Evolutionary conservation across 495 filamentous ascomycete species (phyloP), one percentile per base, ranked within the genome.

Genomic region (Aspergillus steynii): DNA sequence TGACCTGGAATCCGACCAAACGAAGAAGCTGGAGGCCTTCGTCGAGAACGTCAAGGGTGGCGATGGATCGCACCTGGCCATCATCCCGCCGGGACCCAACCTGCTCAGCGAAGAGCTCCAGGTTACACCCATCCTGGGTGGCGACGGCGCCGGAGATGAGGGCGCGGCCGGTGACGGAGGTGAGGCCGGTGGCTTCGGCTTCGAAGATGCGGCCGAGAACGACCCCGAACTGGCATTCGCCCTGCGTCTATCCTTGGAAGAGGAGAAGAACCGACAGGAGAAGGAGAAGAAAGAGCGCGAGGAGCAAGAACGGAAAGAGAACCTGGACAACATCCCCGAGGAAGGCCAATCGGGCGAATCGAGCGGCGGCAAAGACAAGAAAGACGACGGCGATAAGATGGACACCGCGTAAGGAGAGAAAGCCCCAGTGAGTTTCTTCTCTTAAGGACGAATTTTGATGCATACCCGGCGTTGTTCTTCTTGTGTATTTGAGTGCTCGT

Each of bases 221-320:
- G 95, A 99, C 72, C 95, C 95, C 31, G 95, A 98, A 71, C 73
- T 99, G 71, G 95, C 95, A 2, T 83, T 99, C 58, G 95, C 96
- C n/a, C 80, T 99, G 71, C 86, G 95, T 61, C 94, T 99, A 90
- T 96, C 91, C 71, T 90, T 96, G 84, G 96, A 99, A 73, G 96
- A 98, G 70, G 95, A 96, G 82, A 96, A 95, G 82, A 92, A 90
- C 61, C 80, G 95, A 68, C 86, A 95, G 74, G 94, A 96, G 68
- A 90, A 89, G 77, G 84, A 88, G 65, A 90, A 89, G 71, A 86
- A 86, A 62, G 91, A 91, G 42, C 83, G 87, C 59, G 89, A 91
- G 63, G 88, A 87, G 55, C 83, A 85, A 63, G 90, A 93, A 73
- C 81, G 82, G 50, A 88, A 86, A 76, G 82, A 79, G 49, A 78